These are phyloP conservation scores for Monosporascus ibericus DNA, from an alignment of 2,329 filamentous ascomycete species.

Conservation along the genomic window DNA sequence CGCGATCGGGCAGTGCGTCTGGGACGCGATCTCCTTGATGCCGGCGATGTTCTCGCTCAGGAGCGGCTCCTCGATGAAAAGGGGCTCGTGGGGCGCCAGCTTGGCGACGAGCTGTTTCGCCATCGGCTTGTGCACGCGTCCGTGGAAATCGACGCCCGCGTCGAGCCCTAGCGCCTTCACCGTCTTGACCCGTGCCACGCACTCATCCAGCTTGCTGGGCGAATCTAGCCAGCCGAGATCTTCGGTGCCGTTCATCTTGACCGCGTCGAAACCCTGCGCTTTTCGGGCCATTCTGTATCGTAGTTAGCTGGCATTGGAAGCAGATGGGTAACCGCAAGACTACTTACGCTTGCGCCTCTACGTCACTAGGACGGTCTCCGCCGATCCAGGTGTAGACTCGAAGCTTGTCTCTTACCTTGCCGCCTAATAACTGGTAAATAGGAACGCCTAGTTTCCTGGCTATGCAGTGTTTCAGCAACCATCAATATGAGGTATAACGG, in stretches of 20 bases:
- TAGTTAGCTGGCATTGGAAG: background rate
- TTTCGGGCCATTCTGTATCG: conserved; percentile 44
- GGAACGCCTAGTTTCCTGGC: conserved; percentile 53
- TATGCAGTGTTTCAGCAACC: conserved; percentile 4
- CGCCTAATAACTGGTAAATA: conserved; percentile 67
- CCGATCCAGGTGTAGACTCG: conserved; percentile 77
- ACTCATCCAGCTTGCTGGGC: conserved; percentile 54
- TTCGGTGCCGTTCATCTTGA: conserved; percentile 78
- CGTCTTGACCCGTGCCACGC: conserved; percentile 59
- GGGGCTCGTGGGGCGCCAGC: conserved; percentile 59
- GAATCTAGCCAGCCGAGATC: conserved; percentile 73
- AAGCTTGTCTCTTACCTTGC: conserved; percentile 63
- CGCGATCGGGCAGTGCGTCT: conserved; percentile 60
- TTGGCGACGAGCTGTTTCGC: conserved; percentile 66
- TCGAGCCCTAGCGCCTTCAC: conserved; percentile 68
- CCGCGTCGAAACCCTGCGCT: conserved; percentile 56
- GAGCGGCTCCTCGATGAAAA: conserved; percentile 74
- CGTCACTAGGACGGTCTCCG: conserved; percentile 63
- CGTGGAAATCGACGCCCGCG: conserved; percentile 72
- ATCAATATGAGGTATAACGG: background rate
- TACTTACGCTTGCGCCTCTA: conserved; percentile 54
- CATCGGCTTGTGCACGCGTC: conserved; percentile 73
- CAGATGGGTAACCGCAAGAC: background rate
- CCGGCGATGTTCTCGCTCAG: conserved; percentile 62
- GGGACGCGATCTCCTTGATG: conserved; percentile 51